Evolutionary conservation across 2,329 filamentous ascomycete species (phyloP), one percentile per base, ranked within the genome.

Genomic region (Didymella exigua): DNA sequence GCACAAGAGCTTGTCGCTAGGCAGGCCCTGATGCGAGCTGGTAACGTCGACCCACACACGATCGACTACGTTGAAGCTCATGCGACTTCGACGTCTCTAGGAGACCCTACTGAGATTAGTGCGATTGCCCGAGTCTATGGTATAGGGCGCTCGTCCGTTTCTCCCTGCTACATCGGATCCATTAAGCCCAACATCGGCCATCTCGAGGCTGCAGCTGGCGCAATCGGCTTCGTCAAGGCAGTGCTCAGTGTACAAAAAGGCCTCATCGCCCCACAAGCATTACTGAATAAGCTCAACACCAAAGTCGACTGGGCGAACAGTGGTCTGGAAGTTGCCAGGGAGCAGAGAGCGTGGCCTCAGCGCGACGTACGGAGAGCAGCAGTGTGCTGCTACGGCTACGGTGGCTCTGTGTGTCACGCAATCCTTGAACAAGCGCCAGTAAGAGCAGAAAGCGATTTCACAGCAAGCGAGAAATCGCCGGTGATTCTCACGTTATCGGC

Each of bases 81-180:
- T 37, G 58, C 84, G 7, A 86, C 84, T 0, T 84, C 84, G 3
- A 86, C 84, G 1, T 77, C 80, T 31, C 82, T 81, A 1, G 83
- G 84, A 5, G 65, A 68, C 18, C 63, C 65, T 10, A 61, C 61
- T 2, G 68, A 71, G 27, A 57, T 58, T 2, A 49, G 33, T 2
- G 65, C 65, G 2, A 60, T 67, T 21, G 53, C 45, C 11, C 33
- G 19, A 11, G 54, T 54, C 1, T 60, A 64, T 16, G 58, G 58
- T 2, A 31, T 38, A 18, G 43, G 54, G 5, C 49, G 54, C 11
- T 24, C 44, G 1, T 8, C 27, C 8, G 29, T 27, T 3, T 56
- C 60, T 2, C 56, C 56, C 4, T 53, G 49, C 40, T 55, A 49
- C 13, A 29, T 58, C 23, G 60, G 63, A 2, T 54, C 61, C 8